These are phyloP conservation scores for Didymella pinodella DNA, from an alignment of 2,329 filamentous ascomycete species.

Conservation along the genomic window DNA sequence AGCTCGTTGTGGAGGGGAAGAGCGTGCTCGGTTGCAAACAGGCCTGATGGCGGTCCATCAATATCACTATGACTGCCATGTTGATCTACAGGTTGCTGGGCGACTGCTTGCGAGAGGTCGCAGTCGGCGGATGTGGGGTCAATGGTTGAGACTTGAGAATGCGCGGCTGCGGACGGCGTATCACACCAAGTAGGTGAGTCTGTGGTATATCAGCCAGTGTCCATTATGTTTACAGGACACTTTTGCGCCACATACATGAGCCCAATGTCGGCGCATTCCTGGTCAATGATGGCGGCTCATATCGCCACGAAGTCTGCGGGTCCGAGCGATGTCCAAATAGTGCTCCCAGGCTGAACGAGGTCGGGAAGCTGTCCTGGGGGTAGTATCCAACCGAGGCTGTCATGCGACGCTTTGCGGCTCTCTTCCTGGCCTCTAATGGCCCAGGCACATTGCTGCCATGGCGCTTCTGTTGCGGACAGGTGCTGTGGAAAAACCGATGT, in stretches of 20 bases:
- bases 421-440: slow-evolving; percentile 67
- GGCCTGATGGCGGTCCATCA: no score
- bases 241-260: slow-evolving; percentile 27
- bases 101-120: neutral
- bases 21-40: neutral
- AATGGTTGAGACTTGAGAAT: neutral
- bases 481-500: slow-evolving; percentile 59
- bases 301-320: slow-evolving; percentile 42
- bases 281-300: slow-evolving; percentile 44
- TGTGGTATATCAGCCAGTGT: slow-evolving; percentile 4
- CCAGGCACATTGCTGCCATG: slow-evolving; percentile 69
- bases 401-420: slow-evolving; percentile 65
- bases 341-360: slow-evolving; percentile 39
- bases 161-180: neutral
- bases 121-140: neutral
- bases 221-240: no score
- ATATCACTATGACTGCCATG: neutral
- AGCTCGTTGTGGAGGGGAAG: neutral
- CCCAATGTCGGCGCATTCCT: slow-evolving; percentile 22
- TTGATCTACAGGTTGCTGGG: neutral
- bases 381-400: slow-evolving; percentile 55
- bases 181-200: neutral
- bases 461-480: slow-evolving; percentile 57
- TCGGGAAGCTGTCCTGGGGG: slow-evolving; percentile 32
- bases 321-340: slow-evolving; percentile 39